These are phyloP conservation scores for Phanerochaete sordida DNA, from an alignment of 768 basidiomycete genomes.

Conservation along the genomic window DNA sequence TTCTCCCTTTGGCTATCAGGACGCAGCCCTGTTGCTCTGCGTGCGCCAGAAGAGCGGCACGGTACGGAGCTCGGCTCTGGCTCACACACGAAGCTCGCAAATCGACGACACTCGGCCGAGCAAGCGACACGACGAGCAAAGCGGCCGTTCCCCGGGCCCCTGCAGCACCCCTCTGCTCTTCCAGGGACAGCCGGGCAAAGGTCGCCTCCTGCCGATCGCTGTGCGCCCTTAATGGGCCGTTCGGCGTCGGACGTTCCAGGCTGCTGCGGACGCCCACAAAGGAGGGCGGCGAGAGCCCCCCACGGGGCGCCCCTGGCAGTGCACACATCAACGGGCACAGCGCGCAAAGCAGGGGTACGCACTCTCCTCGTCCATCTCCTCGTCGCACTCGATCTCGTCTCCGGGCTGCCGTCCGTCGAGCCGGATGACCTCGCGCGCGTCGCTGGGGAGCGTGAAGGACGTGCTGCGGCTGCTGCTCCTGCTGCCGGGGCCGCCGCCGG, in stretches of 20 bases:
- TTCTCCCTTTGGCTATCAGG: too few species aligned
- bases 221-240: not conserved
- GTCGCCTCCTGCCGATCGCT: not conserved
- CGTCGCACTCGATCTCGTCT: conserved; percentile 63
- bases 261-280: not conserved
- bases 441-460: conserved; percentile 76
- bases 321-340: not conserved
- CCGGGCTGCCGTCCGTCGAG: conserved; percentile 38
- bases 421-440: conserved; percentile 58
- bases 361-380: conserved; percentile 92
- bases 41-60: not conserved
- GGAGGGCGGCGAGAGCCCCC: not conserved
- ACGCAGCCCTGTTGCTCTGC: not conserved
- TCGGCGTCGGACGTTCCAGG: not conserved
- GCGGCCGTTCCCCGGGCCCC: not conserved
- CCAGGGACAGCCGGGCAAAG: not conserved
- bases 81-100: not conserved
- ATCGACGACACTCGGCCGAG: not conserved
- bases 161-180: not conserved
- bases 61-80: not conserved
- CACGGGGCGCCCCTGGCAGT: not conserved
- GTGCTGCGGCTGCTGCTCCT: conserved; percentile 75
- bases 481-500: conserved; percentile 55
- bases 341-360: conserved; percentile 22
- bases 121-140: not conserved